phyloP scores from a whole-genome alignment of 352 stramenopile species.

The Pythium dissotocum region DNA sequence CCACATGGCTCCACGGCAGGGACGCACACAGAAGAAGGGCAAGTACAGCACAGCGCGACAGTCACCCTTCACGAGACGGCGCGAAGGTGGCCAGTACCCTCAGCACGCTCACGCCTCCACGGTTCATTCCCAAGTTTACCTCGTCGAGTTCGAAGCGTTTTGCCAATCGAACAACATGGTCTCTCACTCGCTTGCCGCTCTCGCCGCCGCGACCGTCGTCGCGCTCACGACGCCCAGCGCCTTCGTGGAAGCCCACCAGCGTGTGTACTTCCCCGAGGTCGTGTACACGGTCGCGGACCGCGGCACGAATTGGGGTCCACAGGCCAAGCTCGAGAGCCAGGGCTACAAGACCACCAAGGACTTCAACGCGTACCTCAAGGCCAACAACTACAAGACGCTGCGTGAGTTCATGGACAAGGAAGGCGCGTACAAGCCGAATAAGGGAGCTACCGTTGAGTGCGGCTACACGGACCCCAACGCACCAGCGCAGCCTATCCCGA shows the following conservation, averaged over 20 bases:
- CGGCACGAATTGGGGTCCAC: constrained; percentile 3
- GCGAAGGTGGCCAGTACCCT: no score
- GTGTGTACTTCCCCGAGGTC: constrained; percentile 1
- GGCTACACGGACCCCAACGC: constrained; percentile 29
- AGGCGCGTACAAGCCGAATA: constrained; percentile 34
- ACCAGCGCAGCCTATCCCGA: constrained; percentile 21
- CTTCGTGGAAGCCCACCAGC: constrained; percentile 5
- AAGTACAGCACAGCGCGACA: no score
- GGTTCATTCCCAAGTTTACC: neutral
- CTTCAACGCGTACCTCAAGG: constrained; percentile 33
- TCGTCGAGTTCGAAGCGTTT: neutral
- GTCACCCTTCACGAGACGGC: no score
- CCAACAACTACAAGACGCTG: constrained; percentile 44
- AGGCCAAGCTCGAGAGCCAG: constrained; percentile 40
- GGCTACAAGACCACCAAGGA: constrained; percentile 38
- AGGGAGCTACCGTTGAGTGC: constrained; percentile 22
- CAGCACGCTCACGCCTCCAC: neutral
- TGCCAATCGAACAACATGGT: neutral
- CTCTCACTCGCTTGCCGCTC: neutral
- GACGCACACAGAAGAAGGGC: no score
- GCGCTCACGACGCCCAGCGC: neutral
- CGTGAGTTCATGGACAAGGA: constrained; percentile 43
- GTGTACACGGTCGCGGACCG: constrained; percentile 5
- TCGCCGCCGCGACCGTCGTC: neutral
- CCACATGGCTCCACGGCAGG: neutral